Percentiles rank a stretch among this genome's conserved stretches.
Conservation (phyloP, 805 yeast species). For the Candida silvicultrix region DNA sequence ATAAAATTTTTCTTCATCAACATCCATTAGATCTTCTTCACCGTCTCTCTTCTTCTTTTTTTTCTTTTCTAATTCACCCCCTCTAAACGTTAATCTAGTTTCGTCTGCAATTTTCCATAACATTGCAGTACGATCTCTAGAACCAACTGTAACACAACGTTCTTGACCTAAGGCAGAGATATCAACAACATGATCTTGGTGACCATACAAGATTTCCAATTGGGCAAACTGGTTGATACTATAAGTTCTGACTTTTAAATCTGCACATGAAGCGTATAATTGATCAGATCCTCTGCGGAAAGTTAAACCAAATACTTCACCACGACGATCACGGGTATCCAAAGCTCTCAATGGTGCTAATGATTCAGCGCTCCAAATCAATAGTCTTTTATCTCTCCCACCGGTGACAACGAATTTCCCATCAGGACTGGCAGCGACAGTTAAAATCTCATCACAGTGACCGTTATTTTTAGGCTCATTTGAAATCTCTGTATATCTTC, state of each 20-base stretch:
- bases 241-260: conserved; percentile 82
- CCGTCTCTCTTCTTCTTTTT: conserved; percentile 25
- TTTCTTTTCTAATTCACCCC: conserved; percentile 58
- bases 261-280: conserved; percentile 89
- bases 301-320: conserved; percentile 63
- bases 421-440: conserved; percentile 81
- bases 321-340: conserved; percentile 66
- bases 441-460: conserved; percentile 68
- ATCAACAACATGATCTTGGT: conserved; percentile 84
- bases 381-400: conserved; percentile 72
- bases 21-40: conserved; percentile 24
- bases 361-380: conserved; percentile 82
- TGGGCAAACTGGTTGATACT: conserved; percentile 83
- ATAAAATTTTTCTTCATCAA: conserved; percentile 33
- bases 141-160: conserved; percentile 92
- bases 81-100: conserved; percentile 86
- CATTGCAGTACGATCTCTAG: conserved; percentile 92
- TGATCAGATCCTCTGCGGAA: conserved; percentile 82
- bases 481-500: conserved; percentile 30
- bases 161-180: conserved; percentile 78
- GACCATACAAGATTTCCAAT: conserved; percentile 89
- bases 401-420: conserved; percentile 90
- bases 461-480: conserved; percentile 54
- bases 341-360: conserved; percentile 71
- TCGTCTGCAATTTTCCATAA: conserved; percentile 97